Base-by-base conservation (phyloP, 2,329 filamentous ascomycete species). In the Simplicillium aogashimaense region DNA sequence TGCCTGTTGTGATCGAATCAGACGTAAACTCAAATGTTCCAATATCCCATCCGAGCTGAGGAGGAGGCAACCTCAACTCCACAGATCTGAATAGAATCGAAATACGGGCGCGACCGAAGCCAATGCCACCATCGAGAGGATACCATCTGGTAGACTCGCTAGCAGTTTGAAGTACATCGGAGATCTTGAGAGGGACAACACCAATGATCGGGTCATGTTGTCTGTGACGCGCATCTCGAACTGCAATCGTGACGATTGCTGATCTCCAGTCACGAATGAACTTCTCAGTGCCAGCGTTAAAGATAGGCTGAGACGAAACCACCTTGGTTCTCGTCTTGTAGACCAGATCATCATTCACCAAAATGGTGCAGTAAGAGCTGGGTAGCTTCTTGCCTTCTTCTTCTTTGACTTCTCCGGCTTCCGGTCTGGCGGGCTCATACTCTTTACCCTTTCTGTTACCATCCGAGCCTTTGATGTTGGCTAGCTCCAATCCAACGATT, bases 281-380 rank as follows among this genome's bases (percentile, higher is more conserved):
- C 11, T 83, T 78, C 56, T 98, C 92, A 0, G 89, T 95, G 44
- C 90, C 90, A 3, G 92, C 89, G 51, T 97, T 95, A 72, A 95
- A 97, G 47, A 97, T 95, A 2, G 92, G 92, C 58, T 94, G 89
- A 39, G 86, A 94, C 29, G 85, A 94, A 7, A 94, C 84, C 4
- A 89, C 89, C 68, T 98, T 97, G 29, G 86, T 78, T 53, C 92
- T 78, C n/a, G 90, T 97, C 54, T 90, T 88, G 68, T 95, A 97
- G 14, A 88, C 76, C 50, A 95, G 63, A 52, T 94, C 80, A 53
- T 97, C 90, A 50, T 95, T 95, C 59, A 85, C 71, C 10, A 92
- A 64, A 40, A 98, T 89, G 1, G 88, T 95, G 65, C 89, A 95
- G 64, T 98, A 98, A 31, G 86, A 86, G 45, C 83, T 95, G 0